Base-by-base conservation (phyloP, 441 rosid genomes). In the Aleurites moluccanus region DNA sequence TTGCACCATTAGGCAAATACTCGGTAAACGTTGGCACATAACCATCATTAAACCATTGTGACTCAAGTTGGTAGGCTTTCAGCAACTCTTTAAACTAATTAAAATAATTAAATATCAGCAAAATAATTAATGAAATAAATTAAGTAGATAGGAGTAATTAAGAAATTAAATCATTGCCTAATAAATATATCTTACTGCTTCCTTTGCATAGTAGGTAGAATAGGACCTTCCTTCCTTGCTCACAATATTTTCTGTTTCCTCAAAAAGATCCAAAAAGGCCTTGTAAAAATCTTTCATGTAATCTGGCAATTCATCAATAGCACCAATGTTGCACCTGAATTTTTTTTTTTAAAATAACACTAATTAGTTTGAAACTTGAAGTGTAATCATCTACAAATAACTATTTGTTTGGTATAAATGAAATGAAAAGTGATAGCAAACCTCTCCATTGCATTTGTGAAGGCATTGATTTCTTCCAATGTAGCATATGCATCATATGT, bases 231-330 rank as follows among this genome's bases (percentile, higher is more conserved):
- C 76, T 38, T 81, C 49, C 15, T 61, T n/a, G 18, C 6, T 20
- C 15, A 13, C 35, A 2, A 23, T 33, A n/a, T 61, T 47, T 0
- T 55, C 66, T 5, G 49, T 30, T 67, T 75, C 77, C 2, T 49
- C 64, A 28, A 42, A 67, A 5, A 70, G 9, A 35, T 67, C 14
- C 28, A 78, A 23, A 16, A 81, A 0, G 4, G 15, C 10, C 2
- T 8, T 27, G 13, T 47, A 78, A 0, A 70, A n/a, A 50, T 15
- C 40, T 67, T 81, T 74, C 74, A 75, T 60, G 44, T 71, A 81
- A 44, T 78, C 65, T 21, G 77, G 84, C 10, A 81, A 42, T 6
- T 74, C 21, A 33, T 45, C 44, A 8, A 50, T n/a, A 11, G 25
- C 62, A 30, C 15, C 40, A n/a, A 53, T 63, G 1, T 47, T 52